Base-by-base conservation (phyloP, 2,329 filamentous ascomycete species). In the Aureobasidium subglaciale region DNA sequence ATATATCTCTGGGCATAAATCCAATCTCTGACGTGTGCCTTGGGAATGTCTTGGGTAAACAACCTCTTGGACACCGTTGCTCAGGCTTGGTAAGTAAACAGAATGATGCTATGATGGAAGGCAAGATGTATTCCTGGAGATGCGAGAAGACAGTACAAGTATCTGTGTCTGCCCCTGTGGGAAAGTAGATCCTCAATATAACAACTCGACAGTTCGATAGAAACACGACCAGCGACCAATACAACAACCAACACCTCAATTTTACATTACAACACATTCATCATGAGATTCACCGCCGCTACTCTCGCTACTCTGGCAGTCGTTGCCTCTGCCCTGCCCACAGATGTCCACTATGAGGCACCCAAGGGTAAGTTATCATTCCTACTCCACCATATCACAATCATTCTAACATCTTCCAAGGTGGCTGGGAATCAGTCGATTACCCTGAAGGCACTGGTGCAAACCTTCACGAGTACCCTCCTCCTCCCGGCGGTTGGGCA, bases 201-300 rank as follows among this genome's bases (percentile, higher is more conserved):
- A 18, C 38, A 35, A 54, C 38, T 32, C 25, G 35, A 38, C 35
- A 54, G 15, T 24, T 8, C 20, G 25, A 43, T 11, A n/a, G n/a
- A n/a, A n/a, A n/a, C n/a, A 41, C 25, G n/a, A 30, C 27, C 35
- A 53, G 8, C 27, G 25, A 53, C 11, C 13, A 30, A 34, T 8
- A 46, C 4, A 25, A 7, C 37, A 53, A 25, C 3, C 27, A 38
- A 18, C 49, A 41, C n/a, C 18, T 13, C 15, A 37, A 8, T 4
- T 2, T 27, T 8, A 18, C 25, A 8, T n/a, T 27, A 13, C 24
- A 30, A 16, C 20, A 56, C 25, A 41, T 13, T 27, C 27, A 55
- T 29, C 41, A 59, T 59, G 57, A 59, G 55, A 43, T 59, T 56
- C 49, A 55, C 55, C 25, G 38, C 55, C 13, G 46, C 49, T n/a